Evolutionary conservation across 805 yeast species (phyloP).

Genomic region (Hanseniaspora jakobsenii): DNA sequence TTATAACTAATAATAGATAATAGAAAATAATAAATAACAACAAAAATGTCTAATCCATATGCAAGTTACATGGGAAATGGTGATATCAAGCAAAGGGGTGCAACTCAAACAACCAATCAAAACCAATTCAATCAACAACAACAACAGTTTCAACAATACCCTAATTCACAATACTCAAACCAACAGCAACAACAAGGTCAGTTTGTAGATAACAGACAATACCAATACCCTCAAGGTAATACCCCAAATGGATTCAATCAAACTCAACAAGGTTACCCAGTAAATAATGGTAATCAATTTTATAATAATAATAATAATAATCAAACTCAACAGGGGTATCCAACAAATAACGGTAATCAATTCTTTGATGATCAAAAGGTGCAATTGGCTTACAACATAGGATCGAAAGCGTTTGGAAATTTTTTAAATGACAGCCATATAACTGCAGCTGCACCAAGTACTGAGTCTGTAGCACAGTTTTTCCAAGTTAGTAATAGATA

Average conservation of each 20-base stretch:
- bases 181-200: conserved; percentile 22
- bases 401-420: conserved; percentile 58
- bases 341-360: conserved; percentile 17
- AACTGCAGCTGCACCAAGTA: conserved; percentile 32
- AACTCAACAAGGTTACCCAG: conserved; percentile 14
- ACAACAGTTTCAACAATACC: not conserved
- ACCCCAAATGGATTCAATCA: not conserved
- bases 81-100: conserved; percentile 8
- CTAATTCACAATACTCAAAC: conserved; percentile 24
- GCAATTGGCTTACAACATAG: conserved; percentile 76
- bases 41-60: conserved; percentile 14
- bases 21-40: not conserved
- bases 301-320: conserved; percentile 54
- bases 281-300: conserved; percentile 25
- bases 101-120: not conserved
- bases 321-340: not conserved
- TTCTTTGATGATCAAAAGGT: conserved; percentile 68
- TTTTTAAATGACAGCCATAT: conserved; percentile 20
- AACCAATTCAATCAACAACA: not conserved
- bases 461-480: conserved; percentile 59
- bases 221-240: not conserved
- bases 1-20: not conserved
- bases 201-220: conserved; percentile 13
- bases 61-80: not conserved
- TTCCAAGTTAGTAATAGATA: conserved; percentile 86